phyloP scores from a whole-genome alignment of 2,329 filamentous ascomycete species.

The Colletotrichum sp. region DNA sequence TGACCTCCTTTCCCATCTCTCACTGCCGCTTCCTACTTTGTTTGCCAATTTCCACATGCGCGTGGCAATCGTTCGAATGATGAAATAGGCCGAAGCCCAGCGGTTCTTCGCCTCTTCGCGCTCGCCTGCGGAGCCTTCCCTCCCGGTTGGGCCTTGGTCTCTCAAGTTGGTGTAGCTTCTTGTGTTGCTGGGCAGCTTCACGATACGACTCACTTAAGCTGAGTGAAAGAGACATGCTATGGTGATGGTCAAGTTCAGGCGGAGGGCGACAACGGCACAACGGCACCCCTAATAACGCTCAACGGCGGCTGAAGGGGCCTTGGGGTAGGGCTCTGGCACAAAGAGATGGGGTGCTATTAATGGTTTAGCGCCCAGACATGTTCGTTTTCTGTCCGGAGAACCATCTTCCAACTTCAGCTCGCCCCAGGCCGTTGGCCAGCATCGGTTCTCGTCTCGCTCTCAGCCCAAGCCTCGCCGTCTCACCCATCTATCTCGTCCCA shows the following conservation, averaged over 20 bases:
- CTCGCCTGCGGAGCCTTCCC: neutral
- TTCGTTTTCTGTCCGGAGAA: neutral
- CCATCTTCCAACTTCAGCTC: neutral
- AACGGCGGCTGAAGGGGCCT: neutral
- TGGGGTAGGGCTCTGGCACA: neutral
- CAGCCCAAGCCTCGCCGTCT: neutral
- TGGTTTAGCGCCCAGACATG: neutral
- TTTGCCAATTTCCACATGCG: conserved; percentile 11
- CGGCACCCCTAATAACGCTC: neutral
- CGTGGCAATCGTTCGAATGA: neutral
- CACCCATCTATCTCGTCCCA: neutral
- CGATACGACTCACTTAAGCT: neutral
- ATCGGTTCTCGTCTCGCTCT: neutral
- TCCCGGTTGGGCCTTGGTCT: neutral
- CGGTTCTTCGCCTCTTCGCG: neutral
- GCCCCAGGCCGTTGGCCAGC: neutral
- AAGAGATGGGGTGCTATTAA: neutral
- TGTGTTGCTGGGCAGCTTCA: neutral
- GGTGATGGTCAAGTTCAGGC: neutral
- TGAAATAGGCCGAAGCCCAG: neutral
- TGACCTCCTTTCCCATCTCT: neutral
- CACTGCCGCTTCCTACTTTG: neutral
- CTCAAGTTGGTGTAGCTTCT: neutral
- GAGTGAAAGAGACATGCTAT: neutral
- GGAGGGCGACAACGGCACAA: neutral